These are phyloP conservation scores for Sclerotinia spermophila DNA, from an alignment of 2,329 filamentous ascomycete species.

Conservation along the genomic window DNA sequence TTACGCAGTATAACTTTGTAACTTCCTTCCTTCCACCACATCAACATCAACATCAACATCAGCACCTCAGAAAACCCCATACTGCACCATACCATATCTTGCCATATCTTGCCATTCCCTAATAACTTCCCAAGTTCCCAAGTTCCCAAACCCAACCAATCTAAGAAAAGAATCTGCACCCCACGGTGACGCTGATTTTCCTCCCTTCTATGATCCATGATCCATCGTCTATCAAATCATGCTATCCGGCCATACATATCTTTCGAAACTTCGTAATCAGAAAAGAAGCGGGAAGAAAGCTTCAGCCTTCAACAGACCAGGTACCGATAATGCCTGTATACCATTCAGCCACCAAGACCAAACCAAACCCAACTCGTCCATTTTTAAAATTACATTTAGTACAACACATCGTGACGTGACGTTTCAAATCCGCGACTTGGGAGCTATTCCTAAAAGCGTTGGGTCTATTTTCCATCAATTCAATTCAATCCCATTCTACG, in stretches of 20 bases:
- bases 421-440: background rate
- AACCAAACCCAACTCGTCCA: slow-evolving; percentile 1
- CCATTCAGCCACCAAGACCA: background rate
- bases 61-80: background rate
- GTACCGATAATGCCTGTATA: background rate
- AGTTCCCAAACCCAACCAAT: background rate
- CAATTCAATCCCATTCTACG: background rate
- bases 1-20: background rate
- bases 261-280: too few relatives aligned
- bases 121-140: background rate
- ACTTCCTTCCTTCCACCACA: background rate
- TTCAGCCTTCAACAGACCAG: background rate
- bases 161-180: slow-evolving; percentile 1
- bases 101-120: background rate
- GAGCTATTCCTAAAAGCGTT: background rate
- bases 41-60: background rate
- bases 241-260: background rate
- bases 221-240: too few relatives aligned
- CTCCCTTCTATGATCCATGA: background rate
- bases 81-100: too few relatives aligned
- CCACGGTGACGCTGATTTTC: slow-evolving; percentile 6
- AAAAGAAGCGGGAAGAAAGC: background rate
- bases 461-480: background rate
- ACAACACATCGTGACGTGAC: slow-evolving; percentile 32
- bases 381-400: slow-evolving; percentile 31